Conservation (phyloP, 2,329 filamentous ascomycete species). For the Fusarium sp. region DNA sequence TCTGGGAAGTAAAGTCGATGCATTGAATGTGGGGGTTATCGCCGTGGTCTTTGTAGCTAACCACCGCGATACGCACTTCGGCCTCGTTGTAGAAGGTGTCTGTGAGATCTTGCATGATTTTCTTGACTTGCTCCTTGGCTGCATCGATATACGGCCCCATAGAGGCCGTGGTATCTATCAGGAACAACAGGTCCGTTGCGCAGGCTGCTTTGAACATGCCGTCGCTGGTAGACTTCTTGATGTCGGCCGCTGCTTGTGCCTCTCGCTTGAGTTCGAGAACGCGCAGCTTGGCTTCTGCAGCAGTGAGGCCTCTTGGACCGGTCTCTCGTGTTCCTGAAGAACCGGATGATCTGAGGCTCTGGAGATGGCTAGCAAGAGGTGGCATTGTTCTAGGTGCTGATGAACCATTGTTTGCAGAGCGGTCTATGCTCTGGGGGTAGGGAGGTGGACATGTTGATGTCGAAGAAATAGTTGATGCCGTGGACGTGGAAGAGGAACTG, state of each 20-base stretch:
- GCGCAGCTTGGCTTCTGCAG: slow-evolving; percentile 19
- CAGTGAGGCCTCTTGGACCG: slow-evolving; percentile 9
- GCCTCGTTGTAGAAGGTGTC: slow-evolving; percentile 49
- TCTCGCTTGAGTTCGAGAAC: slow-evolving; percentile 24
- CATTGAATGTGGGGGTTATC: slow-evolving; percentile 18
- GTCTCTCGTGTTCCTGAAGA: slow-evolving; percentile 16
- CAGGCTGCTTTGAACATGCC: slow-evolving; percentile 50
- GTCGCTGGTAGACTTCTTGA: slow-evolving; percentile 13
- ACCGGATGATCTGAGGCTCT: neutral
- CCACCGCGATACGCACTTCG: slow-evolving; percentile 51
- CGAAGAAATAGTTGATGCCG: slow-evolving; percentile 10
- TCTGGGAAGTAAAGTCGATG: slow-evolving; percentile 24
- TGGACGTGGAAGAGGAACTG: slow-evolving; percentile 10
- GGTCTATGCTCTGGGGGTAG: slow-evolving; percentile 12
- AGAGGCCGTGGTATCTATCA: slow-evolving; percentile 52
- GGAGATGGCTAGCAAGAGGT: slow-evolving; percentile 1
- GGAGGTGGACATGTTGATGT: slow-evolving; percentile 13
- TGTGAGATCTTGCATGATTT: slow-evolving; percentile 50
- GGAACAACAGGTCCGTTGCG: slow-evolving; percentile 52
- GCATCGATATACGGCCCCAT: slow-evolving; percentile 49
- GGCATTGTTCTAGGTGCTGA: neutral
- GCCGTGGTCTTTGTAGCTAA: slow-evolving; percentile 52
- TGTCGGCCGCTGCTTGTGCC: slow-evolving; percentile 13
- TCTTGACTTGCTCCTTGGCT: slow-evolving; percentile 50
- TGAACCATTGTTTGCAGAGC: neutral